Evolutionary conservation across 352 stramenopile genomes (phyloP), one percentile per base, ranked within the genome.

Genomic region (Pythium grandisporangium): DNA sequence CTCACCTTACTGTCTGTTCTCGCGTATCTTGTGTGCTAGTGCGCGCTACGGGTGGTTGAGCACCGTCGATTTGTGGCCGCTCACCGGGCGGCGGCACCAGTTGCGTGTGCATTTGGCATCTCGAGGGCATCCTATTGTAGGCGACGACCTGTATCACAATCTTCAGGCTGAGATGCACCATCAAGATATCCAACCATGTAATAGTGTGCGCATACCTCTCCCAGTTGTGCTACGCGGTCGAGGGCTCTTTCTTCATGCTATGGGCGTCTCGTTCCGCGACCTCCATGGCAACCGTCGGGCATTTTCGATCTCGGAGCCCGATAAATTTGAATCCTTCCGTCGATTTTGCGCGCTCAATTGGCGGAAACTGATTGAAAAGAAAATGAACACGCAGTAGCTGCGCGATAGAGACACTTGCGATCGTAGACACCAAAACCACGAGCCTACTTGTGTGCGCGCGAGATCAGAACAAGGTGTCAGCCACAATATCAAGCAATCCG

Each of bases 1-100:
- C 6, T 34, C 8, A 30, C 22, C n/a, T n/a, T n/a, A n/a, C n/a
- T n/a, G n/a, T n/a, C n/a, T n/a, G n/a, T n/a, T n/a, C n/a, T n/a
- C n/a, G n/a, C n/a, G n/a, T n/a, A n/a, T n/a, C n/a, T n/a, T n/a
- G n/a, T 45, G 17, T 7, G 14, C 22, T 29, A 69, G 68, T 46
- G 63, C 58, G 10, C 57, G 68, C 19, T 84, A 82, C 48, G 56
- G 47, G 13, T 80, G 63, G 63, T 58, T 84, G 34, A 73, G 66
- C 27, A 85, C 71, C 2, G 66, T 82, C 14, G 68, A 84, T 29
- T 39, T 85, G 35, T 85, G 72, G 72, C 69, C 69, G 14, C 51
- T 81, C 6, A 89, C 72, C 12, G 76, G 76, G 2, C 55, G 73
- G 24, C 78, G 72, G 52, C 76, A 89, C 37, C 76, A 89, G 43